Conservation (phyloP, 202 grass and related monocot genomes). For the Cymbopogon flexuosus region DNA sequence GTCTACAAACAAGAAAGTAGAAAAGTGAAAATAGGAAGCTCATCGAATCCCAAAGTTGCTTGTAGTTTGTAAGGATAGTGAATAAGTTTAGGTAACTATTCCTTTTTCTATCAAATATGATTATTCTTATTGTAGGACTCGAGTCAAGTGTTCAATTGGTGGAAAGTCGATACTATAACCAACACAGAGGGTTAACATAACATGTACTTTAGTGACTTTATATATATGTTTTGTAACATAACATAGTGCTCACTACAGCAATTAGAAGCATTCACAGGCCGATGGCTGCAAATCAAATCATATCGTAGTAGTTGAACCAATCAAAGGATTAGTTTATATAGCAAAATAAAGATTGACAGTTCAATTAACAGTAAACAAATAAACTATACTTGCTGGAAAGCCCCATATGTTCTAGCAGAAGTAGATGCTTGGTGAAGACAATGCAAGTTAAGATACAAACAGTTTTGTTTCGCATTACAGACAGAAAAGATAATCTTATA, state of each 20-base stretch:
- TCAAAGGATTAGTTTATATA: background rate
- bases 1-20: constrained; percentile 1
- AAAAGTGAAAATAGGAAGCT: constrained; percentile 17
- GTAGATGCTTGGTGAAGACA: background rate
- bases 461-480: background rate
- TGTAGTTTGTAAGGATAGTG: background rate
- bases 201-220: background rate
- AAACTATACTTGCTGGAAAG: background rate
- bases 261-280: background rate
- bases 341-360: constrained; percentile 2
- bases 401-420: background rate
- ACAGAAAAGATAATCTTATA: background rate
- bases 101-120: background rate
- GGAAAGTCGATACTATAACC: background rate
- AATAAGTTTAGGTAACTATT: constrained; percentile 12
- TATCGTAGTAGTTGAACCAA: background rate
- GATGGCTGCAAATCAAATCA: background rate
- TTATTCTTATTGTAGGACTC: background rate
- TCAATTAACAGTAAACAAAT: constrained; percentile 2
- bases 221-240: background rate
- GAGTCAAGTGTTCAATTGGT: background rate
- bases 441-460: constrained; percentile 16
- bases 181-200: background rate
- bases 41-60: background rate
- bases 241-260: background rate